phyloP scores from a whole-genome alignment of 805 yeast species.

The Yamadazyma paraphyllophila region DNA sequence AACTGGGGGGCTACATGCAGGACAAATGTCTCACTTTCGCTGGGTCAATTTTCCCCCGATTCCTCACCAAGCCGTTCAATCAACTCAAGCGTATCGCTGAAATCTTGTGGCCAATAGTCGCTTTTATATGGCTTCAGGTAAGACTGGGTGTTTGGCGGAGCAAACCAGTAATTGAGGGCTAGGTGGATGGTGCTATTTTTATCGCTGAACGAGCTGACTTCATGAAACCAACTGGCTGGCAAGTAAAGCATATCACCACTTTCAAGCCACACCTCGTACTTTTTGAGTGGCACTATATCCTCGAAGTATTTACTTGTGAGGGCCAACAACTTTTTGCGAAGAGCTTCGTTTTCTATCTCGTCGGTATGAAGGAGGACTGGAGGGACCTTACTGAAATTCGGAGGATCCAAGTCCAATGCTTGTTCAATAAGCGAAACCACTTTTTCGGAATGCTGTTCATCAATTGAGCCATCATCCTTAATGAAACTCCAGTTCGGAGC shows the following conservation, averaged over 20 bases:
- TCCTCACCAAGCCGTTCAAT: background rate
- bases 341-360: slow-evolving; percentile 22
- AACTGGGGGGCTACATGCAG: background rate
- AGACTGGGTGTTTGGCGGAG: slow-evolving; percentile 52
- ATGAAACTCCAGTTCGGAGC: slow-evolving; percentile 66
- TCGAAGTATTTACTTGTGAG: slow-evolving; percentile 49
- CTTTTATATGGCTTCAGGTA: slow-evolving; percentile 43
- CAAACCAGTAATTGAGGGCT: slow-evolving; percentile 74
- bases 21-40: slow-evolving; percentile 2
- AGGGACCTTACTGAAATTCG: slow-evolving; percentile 65
- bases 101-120: slow-evolving; percentile 43
- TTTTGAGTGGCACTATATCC: slow-evolving; percentile 39
- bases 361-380: slow-evolving; percentile 62
- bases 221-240: slow-evolving; percentile 84
- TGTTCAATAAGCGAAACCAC: slow-evolving; percentile 4
- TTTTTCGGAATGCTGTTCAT: slow-evolving; percentile 39
- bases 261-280: slow-evolving; percentile 45
- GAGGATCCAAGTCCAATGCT: slow-evolving; percentile 43
- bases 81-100: background rate
- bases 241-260: slow-evolving; percentile 69
- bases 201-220: slow-evolving; percentile 63
- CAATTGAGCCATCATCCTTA: slow-evolving; percentile 60
- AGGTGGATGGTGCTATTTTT: slow-evolving; percentile 40
- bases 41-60: background rate
- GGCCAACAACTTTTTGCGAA: slow-evolving; percentile 21